Conservation (phyloP, 2,329 filamentous ascomycete genomes). For the Colletotrichum somersetense region DNA sequence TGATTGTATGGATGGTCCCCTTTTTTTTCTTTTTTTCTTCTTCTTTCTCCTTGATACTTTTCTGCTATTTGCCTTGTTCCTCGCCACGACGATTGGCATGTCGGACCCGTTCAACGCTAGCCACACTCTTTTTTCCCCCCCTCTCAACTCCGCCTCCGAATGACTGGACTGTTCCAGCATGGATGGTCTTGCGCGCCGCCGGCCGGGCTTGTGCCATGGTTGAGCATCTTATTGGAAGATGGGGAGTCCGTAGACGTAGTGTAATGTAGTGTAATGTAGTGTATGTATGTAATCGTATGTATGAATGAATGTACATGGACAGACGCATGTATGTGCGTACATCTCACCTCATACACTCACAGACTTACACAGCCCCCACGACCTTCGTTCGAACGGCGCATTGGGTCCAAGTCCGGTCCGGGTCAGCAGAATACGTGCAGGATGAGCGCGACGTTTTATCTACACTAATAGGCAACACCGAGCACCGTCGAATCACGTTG, state of each 20-base stretch:
- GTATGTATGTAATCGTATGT: no score
- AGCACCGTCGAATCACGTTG: constrained; percentile 18
- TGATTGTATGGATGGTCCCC: not conserved
- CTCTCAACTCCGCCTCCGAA: not conserved
- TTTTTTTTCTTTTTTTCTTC: not conserved
- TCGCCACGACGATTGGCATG: not conserved
- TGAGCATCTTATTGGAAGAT: not conserved
- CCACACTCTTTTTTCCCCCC: no score
- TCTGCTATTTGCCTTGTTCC: not conserved
- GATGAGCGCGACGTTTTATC: constrained; percentile 29
- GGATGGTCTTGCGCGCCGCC: not conserved
- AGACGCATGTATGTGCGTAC: not conserved
- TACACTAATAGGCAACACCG: constrained; percentile 2
- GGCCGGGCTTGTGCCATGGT: no score
- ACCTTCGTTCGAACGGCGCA: constrained; percentile 5
- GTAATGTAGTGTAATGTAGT: no score
- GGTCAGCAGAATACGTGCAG: constrained; percentile 38
- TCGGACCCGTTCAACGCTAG: no score
- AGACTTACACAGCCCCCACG: constrained; percentile 26
- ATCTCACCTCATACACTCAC: constrained; percentile 26
- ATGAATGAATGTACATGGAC: no score
- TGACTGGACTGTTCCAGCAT: not conserved
- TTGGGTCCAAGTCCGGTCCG: constrained; percentile 29
- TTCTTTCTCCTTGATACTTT: not conserved
- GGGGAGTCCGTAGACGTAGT: not conserved